phyloP scores from a whole-genome alignment of 441 rosid genomes.

The Dalechampia spathulata region DNA sequence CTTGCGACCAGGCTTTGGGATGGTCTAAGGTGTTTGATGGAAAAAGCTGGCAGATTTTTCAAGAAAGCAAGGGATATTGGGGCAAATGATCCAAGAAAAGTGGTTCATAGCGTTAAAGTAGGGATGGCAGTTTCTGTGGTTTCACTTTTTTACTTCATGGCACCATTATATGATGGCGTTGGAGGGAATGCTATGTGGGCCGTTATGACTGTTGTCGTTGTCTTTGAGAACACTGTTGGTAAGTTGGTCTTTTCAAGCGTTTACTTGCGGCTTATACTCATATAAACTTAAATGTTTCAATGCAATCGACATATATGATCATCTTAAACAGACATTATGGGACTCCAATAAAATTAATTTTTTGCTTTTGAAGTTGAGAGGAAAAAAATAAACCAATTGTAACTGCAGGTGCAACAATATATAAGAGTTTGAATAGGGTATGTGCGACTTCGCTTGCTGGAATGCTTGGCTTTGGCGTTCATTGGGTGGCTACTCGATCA shows the following conservation, averaged over 20 bases:
- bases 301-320: too few species aligned
- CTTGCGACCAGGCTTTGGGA: constrained; percentile 16
- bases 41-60: constrained; percentile 24
- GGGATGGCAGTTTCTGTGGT: constrained; percentile 60
- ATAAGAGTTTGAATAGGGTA: constrained; percentile 59
- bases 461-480: constrained; percentile 63
- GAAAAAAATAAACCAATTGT: neutral
- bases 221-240: constrained; percentile 82
- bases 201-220: constrained; percentile 76
- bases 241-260: constrained; percentile 14
- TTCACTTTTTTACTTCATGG: constrained; percentile 50
- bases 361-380: too few species aligned
- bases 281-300: too few species aligned
- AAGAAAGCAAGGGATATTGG: constrained; percentile 36
- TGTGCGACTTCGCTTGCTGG: constrained; percentile 59
- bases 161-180: constrained; percentile 56
- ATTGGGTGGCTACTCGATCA: constrained; percentile 44
- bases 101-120: constrained; percentile 64
- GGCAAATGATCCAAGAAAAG: constrained; percentile 58
- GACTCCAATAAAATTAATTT: too few species aligned
- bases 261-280: too few species aligned
- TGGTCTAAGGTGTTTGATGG: constrained; percentile 11
- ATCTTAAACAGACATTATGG: too few species aligned
- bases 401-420: constrained; percentile 67
- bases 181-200: constrained; percentile 88